Conservation (phyloP, 345 rosid species). For the Boechera stricta region DNA sequence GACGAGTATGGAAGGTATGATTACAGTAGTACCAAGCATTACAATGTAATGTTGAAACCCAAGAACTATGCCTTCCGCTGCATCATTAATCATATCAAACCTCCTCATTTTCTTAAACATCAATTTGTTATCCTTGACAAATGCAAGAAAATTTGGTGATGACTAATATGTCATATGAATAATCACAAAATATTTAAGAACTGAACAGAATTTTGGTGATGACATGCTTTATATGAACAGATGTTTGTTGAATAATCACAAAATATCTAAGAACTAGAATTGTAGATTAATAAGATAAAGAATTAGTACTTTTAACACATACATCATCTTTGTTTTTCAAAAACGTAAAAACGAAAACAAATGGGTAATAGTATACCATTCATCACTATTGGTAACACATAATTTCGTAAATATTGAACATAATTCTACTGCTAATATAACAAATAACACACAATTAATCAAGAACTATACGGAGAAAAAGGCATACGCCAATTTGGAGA, state of each 20-base stretch:
- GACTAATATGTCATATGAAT: not conserved
- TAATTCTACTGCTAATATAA: not conserved
- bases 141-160: not conserved
- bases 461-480: not conserved
- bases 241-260: not conserved
- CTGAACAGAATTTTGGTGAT: no score
- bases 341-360: no score
- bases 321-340: not conserved
- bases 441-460: not conserved
- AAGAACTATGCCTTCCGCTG: conserved; percentile 72
- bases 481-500: conserved; percentile 78
- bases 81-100: conserved; percentile 29
- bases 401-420: not conserved
- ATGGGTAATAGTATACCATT: not conserved
- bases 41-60: conserved; percentile 96
- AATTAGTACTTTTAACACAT: not conserved
- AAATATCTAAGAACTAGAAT: not conserved
- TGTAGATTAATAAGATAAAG: no score
- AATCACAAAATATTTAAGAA: no score
- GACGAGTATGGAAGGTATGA: conserved; percentile 69
- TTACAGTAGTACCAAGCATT: conserved; percentile 85
- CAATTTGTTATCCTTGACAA: not conserved
- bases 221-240: no score
- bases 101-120: not conserved
- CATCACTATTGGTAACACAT: not conserved